phyloP scores from a whole-genome alignment of 164 flowering plant genomes.

The Magnolia sinica region DNA sequence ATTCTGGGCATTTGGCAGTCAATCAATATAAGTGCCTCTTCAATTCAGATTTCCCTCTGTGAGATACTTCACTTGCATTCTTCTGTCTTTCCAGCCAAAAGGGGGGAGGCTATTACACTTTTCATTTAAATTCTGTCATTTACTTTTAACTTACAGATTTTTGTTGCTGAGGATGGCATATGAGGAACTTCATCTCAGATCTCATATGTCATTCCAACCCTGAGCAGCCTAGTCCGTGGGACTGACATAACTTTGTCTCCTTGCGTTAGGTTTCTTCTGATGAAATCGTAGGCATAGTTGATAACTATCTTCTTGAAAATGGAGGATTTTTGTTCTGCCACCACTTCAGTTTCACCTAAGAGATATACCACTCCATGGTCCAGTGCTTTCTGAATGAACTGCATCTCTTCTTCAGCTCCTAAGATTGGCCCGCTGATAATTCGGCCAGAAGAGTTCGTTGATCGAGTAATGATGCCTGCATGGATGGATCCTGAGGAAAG shows the following conservation, averaged over 20 bases:
- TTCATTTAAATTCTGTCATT: not conserved
- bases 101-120: too few relatives aligned
- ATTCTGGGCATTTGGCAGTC: not conserved
- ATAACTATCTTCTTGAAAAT: constrained; percentile 49
- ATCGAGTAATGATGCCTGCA: constrained; percentile 13
- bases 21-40: not conserved
- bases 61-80: not conserved
- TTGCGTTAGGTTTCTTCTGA: constrained; percentile 60
- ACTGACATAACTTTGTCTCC: constrained; percentile 48
- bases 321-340: constrained; percentile 48
- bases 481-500: constrained; percentile 39
- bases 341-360: constrained; percentile 69
- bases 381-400: constrained; percentile 47
- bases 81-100: not conserved
- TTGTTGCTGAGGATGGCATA: not conserved
- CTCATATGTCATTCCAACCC: constrained; percentile 83
- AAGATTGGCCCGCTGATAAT: constrained; percentile 17
- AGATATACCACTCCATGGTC: constrained; percentile 67
- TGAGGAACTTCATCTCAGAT: constrained; percentile 19
- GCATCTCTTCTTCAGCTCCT: constrained; percentile 48
- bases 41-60: not conserved
- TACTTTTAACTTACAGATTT: not conserved
- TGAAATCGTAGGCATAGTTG: constrained; percentile 52
- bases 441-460: constrained; percentile 28
- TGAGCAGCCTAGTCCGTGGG: constrained; percentile 53